Percentiles rank a stretch among this genome's conserved stretches.
Conservation (phyloP, 306 rosid genomes). For the Pterocarpus macrocarpus region DNA sequence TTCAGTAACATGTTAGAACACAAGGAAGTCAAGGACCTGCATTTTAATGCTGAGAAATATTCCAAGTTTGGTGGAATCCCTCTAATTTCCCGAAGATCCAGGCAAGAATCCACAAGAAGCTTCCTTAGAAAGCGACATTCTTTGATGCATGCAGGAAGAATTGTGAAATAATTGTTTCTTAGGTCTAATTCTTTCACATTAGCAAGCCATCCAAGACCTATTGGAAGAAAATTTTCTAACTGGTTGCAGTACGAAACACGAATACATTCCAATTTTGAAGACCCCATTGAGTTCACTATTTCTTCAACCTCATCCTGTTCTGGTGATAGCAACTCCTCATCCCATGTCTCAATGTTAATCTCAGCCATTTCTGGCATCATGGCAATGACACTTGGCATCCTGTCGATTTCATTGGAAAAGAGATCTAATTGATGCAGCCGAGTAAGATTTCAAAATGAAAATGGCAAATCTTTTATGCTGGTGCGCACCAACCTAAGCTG, state of each 20-base stretch:
- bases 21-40: neutral
- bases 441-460: neutral
- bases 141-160: conserved; percentile 1
- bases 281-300: neutral
- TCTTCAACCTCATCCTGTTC: neutral
- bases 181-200: neutral
- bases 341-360: no score
- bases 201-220: neutral
- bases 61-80: conserved; percentile 8
- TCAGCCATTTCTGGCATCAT: neutral
- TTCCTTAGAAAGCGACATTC: neutral
- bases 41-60: neutral
- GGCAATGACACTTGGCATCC: neutral
- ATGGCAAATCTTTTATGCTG: neutral
- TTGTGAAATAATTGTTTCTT: neutral
- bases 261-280: neutral
- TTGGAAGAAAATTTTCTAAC: neutral
- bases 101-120: neutral
- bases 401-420: neutral
- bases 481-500: neutral
- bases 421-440: neutral
- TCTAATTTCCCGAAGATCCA: neutral
- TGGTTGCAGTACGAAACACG: neutral
- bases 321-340: neutral
- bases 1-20: neutral